Conservation (phyloP, 2,329 filamentous ascomycete species). For the Aspergillus sp. region DNA sequence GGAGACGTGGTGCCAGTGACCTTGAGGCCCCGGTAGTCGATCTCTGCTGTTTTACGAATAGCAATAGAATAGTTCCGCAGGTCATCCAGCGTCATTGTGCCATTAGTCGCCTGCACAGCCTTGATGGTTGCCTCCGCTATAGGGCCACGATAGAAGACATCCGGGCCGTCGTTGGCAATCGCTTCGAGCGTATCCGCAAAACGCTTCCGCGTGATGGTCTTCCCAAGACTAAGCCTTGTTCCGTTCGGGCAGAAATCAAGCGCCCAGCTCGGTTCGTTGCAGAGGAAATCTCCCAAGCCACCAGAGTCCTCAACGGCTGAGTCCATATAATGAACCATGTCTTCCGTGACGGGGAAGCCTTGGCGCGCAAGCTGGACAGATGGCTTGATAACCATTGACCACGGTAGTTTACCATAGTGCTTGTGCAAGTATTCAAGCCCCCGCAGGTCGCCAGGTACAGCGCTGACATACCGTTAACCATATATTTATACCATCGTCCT, state of each 20-base stretch:
- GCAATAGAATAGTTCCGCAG: slow-evolving; percentile 64
- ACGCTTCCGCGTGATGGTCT: slow-evolving; percentile 69
- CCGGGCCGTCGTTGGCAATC: slow-evolving; percentile 64
- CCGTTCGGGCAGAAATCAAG: slow-evolving; percentile 83
- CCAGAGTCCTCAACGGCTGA: slow-evolving; percentile 37
- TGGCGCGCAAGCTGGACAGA: slow-evolving; percentile 64
- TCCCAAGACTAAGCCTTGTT: slow-evolving; percentile 60
- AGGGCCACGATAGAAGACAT: slow-evolving; percentile 65
- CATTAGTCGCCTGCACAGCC: slow-evolving; percentile 59
- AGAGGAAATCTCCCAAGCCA: slow-evolving; percentile 52
- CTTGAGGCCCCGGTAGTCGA: slow-evolving; percentile 61
- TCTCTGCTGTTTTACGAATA: slow-evolving; percentile 54
- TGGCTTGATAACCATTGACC: slow-evolving; percentile 64
- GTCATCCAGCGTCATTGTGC: slow-evolving; percentile 79
- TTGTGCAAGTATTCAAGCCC: slow-evolving; percentile 71
- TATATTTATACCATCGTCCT: too few relatives aligned
- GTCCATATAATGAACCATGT: slow-evolving; percentile 67
- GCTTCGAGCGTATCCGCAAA: slow-evolving; percentile 72
- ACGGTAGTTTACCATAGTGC: slow-evolving; percentile 53
- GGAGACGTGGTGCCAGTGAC: slow-evolving; percentile 62
- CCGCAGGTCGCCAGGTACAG: slow-evolving; percentile 54
- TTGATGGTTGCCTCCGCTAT: slow-evolving; percentile 67
- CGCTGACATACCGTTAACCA: slow-evolving; percentile 24
- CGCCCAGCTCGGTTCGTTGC: slow-evolving; percentile 70
- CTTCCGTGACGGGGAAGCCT: slow-evolving; percentile 65